These are phyloP conservation scores for Trifolium repens DNA, from an alignment of 306 rosid species.

Conservation along the genomic window DNA sequence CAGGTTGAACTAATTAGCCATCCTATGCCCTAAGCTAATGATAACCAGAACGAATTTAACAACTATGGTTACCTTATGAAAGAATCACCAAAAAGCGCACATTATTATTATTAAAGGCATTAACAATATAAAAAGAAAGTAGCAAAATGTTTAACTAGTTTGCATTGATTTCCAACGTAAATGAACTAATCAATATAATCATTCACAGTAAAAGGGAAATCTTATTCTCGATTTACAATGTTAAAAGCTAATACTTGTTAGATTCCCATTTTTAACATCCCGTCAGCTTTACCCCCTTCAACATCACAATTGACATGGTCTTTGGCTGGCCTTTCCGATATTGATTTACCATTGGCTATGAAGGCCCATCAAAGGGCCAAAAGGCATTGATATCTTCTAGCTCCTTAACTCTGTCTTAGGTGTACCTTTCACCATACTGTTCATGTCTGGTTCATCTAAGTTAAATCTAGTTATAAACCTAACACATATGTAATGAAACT, in stretches of 20 bases:
- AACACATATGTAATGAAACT: neutral
- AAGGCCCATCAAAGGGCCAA: neutral
- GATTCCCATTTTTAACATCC: neutral
- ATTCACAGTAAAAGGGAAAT: neutral
- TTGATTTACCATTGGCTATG: too few relatives aligned
- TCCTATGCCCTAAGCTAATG: neutral
- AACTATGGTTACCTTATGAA: neutral
- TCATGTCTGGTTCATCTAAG: neutral
- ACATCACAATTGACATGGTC: neutral
- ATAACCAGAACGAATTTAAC: neutral
- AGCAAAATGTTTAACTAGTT: neutral
- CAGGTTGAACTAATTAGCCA: neutral
- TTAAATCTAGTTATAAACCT: constrained; percentile 24
- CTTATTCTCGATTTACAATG: neutral
- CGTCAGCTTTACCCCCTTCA: neutral
- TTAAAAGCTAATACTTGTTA: neutral
- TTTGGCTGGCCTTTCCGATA: too few relatives aligned
- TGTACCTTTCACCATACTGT: neutral
- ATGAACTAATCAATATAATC: neutral
- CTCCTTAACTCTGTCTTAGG: neutral
- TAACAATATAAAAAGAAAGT: neutral
- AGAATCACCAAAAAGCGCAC: neutral
- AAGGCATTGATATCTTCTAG: neutral
- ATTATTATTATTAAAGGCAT: neutral
- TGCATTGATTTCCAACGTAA: neutral